These are phyloP conservation scores for Fusarium sterilihyphosum DNA, from an alignment of 2,329 filamentous ascomycete species.

Conservation along the genomic window DNA sequence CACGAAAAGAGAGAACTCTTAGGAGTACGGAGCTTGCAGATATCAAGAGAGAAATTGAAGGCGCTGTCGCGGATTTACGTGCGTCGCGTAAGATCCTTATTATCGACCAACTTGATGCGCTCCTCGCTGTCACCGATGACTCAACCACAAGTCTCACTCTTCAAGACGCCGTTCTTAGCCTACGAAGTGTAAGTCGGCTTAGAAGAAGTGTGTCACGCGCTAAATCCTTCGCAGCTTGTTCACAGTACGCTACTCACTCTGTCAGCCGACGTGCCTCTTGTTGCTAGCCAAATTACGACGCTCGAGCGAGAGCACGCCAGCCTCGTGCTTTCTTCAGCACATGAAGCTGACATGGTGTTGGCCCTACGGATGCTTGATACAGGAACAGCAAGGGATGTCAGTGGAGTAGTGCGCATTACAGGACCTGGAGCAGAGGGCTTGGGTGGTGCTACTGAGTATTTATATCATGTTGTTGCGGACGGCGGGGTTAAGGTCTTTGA, in stretches of 20 bases:
- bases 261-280: slow-evolving; percentile 78
- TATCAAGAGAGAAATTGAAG: slow-evolving; percentile 52
- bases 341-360: slow-evolving; percentile 77
- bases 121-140: slow-evolving; percentile 68
- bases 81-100: slow-evolving; percentile 63
- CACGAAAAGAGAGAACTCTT: slow-evolving; percentile 41
- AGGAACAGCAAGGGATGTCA: slow-evolving; percentile 89
- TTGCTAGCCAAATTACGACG: slow-evolving; percentile 68
- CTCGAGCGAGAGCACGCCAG: slow-evolving; percentile 77
- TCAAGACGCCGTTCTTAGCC: slow-evolving; percentile 64
- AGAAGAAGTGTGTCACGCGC: not conserved
- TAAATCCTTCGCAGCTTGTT: slow-evolving; percentile 57
- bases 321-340: slow-evolving; percentile 77
- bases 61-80: slow-evolving; percentile 50
- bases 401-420: slow-evolving; percentile 84
- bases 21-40: slow-evolving; percentile 47
- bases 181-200: slow-evolving; percentile 67
- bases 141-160: slow-evolving; percentile 57
- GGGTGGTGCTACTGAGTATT: slow-evolving; percentile 72
- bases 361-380: slow-evolving; percentile 83
- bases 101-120: slow-evolving; percentile 72
- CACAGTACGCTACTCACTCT: slow-evolving; percentile 74
- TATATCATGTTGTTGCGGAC: slow-evolving; percentile 85
- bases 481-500: slow-evolving; percentile 86
- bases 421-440: slow-evolving; percentile 48